Evolutionary conservation across 2,329 filamentous ascomycete species (phyloP).

Genomic region (Fusarium sp.): DNA sequence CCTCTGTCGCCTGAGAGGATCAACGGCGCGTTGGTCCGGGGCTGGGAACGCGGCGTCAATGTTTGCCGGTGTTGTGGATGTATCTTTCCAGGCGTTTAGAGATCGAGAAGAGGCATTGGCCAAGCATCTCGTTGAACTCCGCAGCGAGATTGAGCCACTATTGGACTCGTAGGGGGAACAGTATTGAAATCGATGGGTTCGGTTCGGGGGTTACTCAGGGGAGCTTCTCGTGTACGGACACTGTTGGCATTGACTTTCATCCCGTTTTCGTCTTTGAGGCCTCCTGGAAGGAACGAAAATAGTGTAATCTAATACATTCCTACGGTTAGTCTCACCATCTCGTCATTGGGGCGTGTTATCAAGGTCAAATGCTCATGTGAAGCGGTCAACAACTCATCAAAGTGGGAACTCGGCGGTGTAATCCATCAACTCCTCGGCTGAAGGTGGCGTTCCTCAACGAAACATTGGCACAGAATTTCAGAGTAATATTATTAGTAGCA

Average conservation of each 20-base stretch:
- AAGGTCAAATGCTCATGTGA: not conserved
- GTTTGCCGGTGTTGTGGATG: constrained; percentile 49
- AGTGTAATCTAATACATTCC: constrained; percentile 22
- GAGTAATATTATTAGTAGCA: not conserved
- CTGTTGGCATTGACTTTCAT: constrained; percentile 14
- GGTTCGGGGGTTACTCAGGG: not conserved
- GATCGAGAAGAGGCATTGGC: constrained; percentile 50
- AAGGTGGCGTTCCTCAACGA: not conserved
- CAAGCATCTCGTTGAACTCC: constrained; percentile 48
- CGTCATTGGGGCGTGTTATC: not conserved
- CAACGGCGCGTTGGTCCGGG: constrained; percentile 47
- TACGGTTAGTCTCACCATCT: constrained; percentile 8
- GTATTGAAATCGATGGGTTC: not conserved
- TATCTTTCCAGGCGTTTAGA: constrained; percentile 47
- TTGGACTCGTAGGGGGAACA: constrained; percentile 41
- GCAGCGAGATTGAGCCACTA: constrained; percentile 50
- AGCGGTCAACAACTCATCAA: not conserved
- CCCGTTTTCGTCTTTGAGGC: not conserved
- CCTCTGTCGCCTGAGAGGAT: constrained; percentile 49
- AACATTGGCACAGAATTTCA: not conserved
- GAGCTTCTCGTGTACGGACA: not conserved
- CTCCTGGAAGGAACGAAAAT: not conserved
- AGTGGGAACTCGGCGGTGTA: not conserved
- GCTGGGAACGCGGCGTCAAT: constrained; percentile 45
- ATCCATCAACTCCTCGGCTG: not conserved